phyloP scores from a whole-genome alignment of 208 protist genomes.

The Entamoeba histolytica region DNA sequence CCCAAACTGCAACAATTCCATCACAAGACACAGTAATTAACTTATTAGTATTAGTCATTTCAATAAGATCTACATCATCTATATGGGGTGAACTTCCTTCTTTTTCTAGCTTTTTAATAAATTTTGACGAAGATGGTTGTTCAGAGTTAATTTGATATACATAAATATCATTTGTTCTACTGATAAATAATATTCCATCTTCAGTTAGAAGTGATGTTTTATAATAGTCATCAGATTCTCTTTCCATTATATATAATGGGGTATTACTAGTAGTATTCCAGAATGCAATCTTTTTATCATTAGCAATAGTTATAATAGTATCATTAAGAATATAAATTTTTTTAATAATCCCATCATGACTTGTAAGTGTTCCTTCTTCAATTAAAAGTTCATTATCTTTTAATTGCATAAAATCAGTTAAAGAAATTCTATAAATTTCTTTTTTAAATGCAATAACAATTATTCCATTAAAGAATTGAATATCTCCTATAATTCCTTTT shows the following conservation, averaged over 20 bases:
- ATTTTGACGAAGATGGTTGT: neutral
- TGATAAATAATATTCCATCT: neutral
- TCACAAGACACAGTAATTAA: neutral
- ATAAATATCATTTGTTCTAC: neutral
- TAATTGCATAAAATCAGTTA: neutral
- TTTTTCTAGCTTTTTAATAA: neutral
- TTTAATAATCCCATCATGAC: neutral
- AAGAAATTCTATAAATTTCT: neutral
- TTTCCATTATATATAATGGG: neutral
- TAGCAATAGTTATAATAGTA: neutral
- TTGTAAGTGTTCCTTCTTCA: neutral
- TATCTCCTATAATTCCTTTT: neutral
- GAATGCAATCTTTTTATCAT: neutral
- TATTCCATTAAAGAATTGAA: neutral
- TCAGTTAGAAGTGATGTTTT: neutral
- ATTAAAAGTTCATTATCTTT: neutral
- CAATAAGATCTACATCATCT: neutral
- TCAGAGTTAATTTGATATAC: neutral
- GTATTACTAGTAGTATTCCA: neutral
- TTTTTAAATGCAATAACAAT: neutral
- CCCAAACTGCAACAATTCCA: neutral
- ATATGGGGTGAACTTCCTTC: neutral
- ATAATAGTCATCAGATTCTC: neutral
- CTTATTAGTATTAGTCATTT: neutral
- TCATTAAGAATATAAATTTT: neutral